Evolutionary conservation across 2,329 filamentous ascomycete species (phyloP).

Genomic region (Coniochaeta sp.): DNA sequence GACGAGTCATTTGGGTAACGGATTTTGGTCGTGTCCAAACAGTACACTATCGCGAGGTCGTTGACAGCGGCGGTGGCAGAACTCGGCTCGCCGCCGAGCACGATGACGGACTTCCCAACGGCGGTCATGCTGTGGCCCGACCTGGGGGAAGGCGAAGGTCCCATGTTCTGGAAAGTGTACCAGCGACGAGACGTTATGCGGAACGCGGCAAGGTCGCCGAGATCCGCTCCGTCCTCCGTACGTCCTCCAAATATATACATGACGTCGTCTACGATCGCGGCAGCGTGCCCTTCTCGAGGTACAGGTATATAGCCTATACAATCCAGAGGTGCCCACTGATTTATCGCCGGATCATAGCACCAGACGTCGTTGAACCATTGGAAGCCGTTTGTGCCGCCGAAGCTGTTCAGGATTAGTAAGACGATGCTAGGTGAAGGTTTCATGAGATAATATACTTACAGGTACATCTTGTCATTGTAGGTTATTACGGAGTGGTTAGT

Average conservation of each 20-base stretch:
- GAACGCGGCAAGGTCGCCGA: constrained; percentile 85
- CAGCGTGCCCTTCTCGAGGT: constrained; percentile 88
- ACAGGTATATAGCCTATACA: constrained; percentile 97
- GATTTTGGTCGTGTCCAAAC: constrained; percentile 93
- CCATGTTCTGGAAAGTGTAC: constrained; percentile 99
- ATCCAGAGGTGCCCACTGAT: constrained; percentile 81
- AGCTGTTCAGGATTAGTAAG: constrained; percentile 42
- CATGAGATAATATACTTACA: constrained; percentile 53
- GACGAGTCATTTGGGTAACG: constrained; percentile 79
- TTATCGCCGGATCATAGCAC: constrained; percentile 80
- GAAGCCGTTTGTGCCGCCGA: constrained; percentile 91
- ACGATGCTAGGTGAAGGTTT: background rate
- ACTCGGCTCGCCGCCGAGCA: constrained; percentile 90
- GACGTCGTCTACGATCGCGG: constrained; percentile 88
- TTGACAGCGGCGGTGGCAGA: constrained; percentile 72
- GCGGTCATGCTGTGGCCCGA: constrained; percentile 98
- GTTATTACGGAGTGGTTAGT: constrained; percentile 93
- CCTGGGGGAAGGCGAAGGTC: constrained; percentile 82
- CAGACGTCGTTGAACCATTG: constrained; percentile 99
- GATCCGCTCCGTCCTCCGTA: constrained; percentile 84
- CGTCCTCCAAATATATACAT: constrained; percentile 99
- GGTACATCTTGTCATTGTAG: constrained; percentile 86
- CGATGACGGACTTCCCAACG: constrained; percentile 84
- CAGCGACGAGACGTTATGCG: constrained; percentile 72
- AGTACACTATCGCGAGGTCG: constrained; percentile 82